Base-by-base conservation (phyloP, 176 grass and related monocot genomes). In the Rhynchospora tenuis region DNA sequence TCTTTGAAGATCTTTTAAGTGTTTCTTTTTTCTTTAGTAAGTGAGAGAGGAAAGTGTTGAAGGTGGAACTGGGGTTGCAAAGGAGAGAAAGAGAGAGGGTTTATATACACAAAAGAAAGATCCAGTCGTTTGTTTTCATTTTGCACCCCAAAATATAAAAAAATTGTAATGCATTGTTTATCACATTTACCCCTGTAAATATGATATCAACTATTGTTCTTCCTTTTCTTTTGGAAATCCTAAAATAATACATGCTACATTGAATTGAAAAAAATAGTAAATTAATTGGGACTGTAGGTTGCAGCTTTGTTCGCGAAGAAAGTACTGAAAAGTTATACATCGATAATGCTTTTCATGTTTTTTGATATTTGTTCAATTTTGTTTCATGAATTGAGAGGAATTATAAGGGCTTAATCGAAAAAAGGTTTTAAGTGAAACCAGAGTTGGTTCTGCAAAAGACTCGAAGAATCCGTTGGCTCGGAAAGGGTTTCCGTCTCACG, bases 21-120 rank as follows among this genome's bases (percentile, higher is more conserved):
- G 13, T 76, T 52, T 76, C 10, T 52, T 1, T 24, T 73, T 15
- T 75, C 9, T 73, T 22, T 46, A 52, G 71, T 17, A 22, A 52
- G 73, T 17, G 46, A 52, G 73, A 22, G 31, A 56, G 20, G 4
- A 33, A 2, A 55, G 5, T 28, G 23, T 75, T 33, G 27, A 31
- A 77, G 23, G 48, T 8, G 20, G 73, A 56, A 8, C 6, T 26
- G 7, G 73, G 26, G 72, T 55, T 55, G 72, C 47, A 76, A 55
- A 5, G 16, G 20, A 47, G 24, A 26, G 24, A 77, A 50, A 77
- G 55, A 26, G 10, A 55, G 1, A 10, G 73, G 73, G 26, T 9
- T 77, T 77, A 55, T 77, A 77, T 77, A 77, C 24, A 77, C 73
- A 56, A 29, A 77, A 27, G 6, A 51, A 50, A 50, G 11, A 74